A percentile compares a stretch with the other conserved stretches of the same genome.
These are phyloP conservation scores for Diaporthe nobilis DNA, from an alignment of 2,329 filamentous ascomycete genomes.

Conservation along the genomic window DNA sequence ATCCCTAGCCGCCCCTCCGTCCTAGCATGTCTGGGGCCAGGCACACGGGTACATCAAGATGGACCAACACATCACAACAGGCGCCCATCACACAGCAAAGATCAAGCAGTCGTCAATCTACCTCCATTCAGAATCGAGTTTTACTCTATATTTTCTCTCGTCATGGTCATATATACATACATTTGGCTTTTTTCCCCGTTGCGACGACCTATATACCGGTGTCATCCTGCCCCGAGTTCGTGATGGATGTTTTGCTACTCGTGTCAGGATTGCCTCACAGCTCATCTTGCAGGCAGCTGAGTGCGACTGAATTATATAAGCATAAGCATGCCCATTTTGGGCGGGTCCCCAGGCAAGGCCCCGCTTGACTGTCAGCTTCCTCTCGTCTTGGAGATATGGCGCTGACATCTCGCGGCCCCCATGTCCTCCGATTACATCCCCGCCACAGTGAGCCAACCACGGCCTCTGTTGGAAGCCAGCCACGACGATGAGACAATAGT, in stretches of 20 bases:
- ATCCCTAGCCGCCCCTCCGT: not conserved
- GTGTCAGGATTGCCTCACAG: not conserved
- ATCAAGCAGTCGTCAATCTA: not conserved
- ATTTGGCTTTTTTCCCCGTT: not conserved
- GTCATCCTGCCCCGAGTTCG: not conserved
- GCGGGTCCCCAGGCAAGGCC: not conserved
- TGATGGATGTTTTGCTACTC: not conserved
- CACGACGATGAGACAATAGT: not conserved
- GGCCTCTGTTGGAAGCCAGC: too few relatives aligned
- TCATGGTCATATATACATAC: not conserved
- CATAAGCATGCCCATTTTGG: not conserved
- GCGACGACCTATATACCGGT: not conserved
- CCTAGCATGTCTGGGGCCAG: not conserved
- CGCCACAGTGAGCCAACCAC: not conserved
- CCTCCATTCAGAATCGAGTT: not conserved
- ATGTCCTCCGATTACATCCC: not conserved
- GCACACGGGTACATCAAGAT: not conserved
- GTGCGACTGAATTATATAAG: constrained; percentile 18
- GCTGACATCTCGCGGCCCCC: not conserved
- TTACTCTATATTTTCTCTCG: not conserved
- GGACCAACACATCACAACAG: not conserved
- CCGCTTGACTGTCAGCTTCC: not conserved
- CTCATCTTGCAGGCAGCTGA: not conserved
- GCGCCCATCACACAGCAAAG: not conserved
- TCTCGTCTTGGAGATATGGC: not conserved